These are phyloP conservation scores for Pseudognaphalium luteoalbum DNA, from an alignment of 129 eudicot genomes.

Conservation along the genomic window DNA sequence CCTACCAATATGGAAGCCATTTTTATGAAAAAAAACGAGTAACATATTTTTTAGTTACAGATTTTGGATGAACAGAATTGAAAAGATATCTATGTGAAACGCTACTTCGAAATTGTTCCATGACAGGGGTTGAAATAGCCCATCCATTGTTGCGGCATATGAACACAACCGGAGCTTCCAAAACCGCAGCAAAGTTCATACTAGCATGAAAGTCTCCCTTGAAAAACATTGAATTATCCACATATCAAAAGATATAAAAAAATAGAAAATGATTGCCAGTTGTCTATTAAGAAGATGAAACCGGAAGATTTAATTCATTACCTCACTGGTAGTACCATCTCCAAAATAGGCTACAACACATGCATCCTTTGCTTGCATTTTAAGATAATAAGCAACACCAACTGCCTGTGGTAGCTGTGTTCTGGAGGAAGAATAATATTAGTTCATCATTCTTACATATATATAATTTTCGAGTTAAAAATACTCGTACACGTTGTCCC, in stretches of 20 bases:
- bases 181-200: constrained; percentile 71
- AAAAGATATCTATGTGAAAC: background rate
- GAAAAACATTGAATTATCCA: background rate
- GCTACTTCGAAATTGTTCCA: constrained; percentile 68
- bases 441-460: too few species aligned
- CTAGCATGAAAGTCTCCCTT: constrained; percentile 31
- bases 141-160: constrained; percentile 74
- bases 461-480: too few species aligned
- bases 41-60: background rate
- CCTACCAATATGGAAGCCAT: background rate
- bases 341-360: constrained; percentile 65
- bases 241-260: background rate
- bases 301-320: background rate
- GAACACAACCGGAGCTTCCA: constrained; percentile 62
- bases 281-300: too few species aligned
- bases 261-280: too few species aligned
- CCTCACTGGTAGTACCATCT: constrained; percentile 74
- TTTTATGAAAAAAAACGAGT: background rate
- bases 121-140: constrained; percentile 70
- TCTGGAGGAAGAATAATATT: constrained; percentile 22
- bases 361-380: constrained; percentile 57
- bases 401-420: constrained; percentile 78
- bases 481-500: too few species aligned
- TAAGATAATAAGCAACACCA: constrained; percentile 71
- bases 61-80: background rate